Evolutionary conservation across 176 grass and related monocot genomes (phyloP), one percentile per base, ranked within the genome.

Genomic region (Thalia dealbata): DNA sequence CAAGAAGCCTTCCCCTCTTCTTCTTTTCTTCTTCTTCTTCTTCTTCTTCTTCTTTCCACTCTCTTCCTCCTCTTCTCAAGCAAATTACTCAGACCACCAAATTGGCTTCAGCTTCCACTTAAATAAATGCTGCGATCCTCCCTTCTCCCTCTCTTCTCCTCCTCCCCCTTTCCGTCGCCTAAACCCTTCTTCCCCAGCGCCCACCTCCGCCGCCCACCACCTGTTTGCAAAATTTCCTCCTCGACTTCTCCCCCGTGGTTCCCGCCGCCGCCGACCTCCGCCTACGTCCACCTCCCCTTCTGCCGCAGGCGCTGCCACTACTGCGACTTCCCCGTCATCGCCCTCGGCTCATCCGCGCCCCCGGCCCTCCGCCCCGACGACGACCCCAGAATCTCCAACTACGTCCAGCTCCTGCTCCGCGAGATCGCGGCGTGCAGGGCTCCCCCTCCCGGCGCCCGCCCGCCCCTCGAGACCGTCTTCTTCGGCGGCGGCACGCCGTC

Each of bases 251-350:
- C 1, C 52, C 59, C 35, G 12, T 10, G 29, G 24, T 23, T 15
- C 7, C 25, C 23, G 6, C 55, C 72, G 6, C 71, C 88, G 1
- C 89, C 88, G 1, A 69, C 81, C 14, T 91, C 92, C 29, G 89
- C 82, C 10, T 96, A 96, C 78, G 78, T 91, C 50, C 92, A 91
- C 74, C 92, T 89, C 38, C 86, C 92, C 16, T 91, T 89, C 84
- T 91, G 89, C 79, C 89, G 89, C 79, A 91, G 89, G 72, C 89
- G 92, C 18, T 96, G 92, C 82, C 80, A 87, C 76, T 96, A 96
- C 71, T 91, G 92, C 69, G 92, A 96, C 77, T 96, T 96, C 72
- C 88, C 92, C 65, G 85, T 96, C 81, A 54, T 91, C 18, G 86
- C 86, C 5, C 89, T 96, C 43, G 92, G 92, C 74, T 84, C 89